Base-by-base conservation (phyloP, 1,139 yeast genomes). In the Blastobotrys elegans region DNA sequence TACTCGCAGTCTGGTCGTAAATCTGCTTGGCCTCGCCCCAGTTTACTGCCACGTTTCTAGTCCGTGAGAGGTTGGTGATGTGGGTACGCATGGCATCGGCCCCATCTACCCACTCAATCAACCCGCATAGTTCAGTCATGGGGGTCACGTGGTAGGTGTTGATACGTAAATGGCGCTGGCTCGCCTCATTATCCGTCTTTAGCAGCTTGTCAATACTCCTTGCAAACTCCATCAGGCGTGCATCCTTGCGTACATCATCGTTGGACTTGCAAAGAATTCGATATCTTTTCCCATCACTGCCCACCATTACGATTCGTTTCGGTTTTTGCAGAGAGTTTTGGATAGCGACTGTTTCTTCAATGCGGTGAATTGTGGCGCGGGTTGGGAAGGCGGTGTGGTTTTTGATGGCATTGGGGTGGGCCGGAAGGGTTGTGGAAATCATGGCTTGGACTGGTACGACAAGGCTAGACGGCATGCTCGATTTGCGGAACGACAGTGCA, bases 181-280 rank as follows among this genome's bases (percentile, higher is more conserved):
- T 74, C 0, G 97, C 82, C 48, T 83, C 95, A 14, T 77, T 74
- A 59, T 86, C 85, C 29, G 76, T 73, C 21, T 73, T 67, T 47
- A 94, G 70, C 34, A 92, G 65, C 53, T 88, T 77, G 58, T 90
- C 92, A 62, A 92, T 82, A 68, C 90, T 84, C 1, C 89, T 80
- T 0, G 97, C 89, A 57, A 94, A 84, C 58, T 94, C 97, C 77
- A 92, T 87, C 43, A 92, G 79, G 56, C 95, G 84, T 4, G 96
- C 95, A 69, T 94, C 99, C 62, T 94, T 95, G 56, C 98, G 72
- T 10, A 95, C 82, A 67, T 94, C 98, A 64, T 94, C 99, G 53
- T 82, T 77, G 7, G 81, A 78, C 63, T 94, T 94, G 56, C 95
- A 83, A 70, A 94, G 75, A 26, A 94, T 73, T 30, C 82, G 77